Percentiles rank a stretch among this genome's conserved stretches.
phyloP scores from a whole-genome alignment of 164 flowering plant species.

The Stephania japonica region DNA sequence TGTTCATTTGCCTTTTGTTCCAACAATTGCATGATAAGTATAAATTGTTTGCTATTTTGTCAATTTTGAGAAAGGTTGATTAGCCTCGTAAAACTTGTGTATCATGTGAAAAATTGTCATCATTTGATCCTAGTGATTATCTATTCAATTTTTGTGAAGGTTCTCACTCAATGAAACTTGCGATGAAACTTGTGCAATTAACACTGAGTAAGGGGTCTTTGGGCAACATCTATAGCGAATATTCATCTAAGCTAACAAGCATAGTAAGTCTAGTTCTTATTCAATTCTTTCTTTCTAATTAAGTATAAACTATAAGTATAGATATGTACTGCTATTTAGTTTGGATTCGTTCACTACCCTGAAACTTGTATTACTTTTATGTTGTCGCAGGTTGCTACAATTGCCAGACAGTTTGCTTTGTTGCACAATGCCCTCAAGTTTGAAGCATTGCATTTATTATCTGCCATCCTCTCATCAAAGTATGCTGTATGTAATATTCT shows the following conservation, averaged over 20 bases:
- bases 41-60: too few species aligned
- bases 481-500: slow-evolving; percentile 44
- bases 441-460: slow-evolving; percentile 71
- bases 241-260: slow-evolving; percentile 40
- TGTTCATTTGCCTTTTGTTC: neutral
- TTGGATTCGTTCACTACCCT: neutral
- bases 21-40: too few species aligned
- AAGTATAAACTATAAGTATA: too few species aligned
- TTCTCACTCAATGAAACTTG: slow-evolving; percentile 55
- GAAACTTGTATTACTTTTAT: slow-evolving; percentile 3
- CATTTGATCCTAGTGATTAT: neutral
- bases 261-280: slow-evolving; percentile 38
- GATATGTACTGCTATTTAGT: neutral
- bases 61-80: too few species aligned
- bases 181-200: slow-evolving; percentile 53
- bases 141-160: slow-evolving; percentile 36
- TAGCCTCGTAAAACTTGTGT: too few species aligned
- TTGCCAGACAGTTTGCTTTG: slow-evolving; percentile 68
- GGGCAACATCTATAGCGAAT: slow-evolving; percentile 31
- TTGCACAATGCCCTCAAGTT: slow-evolving; percentile 76
- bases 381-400: slow-evolving; percentile 48
- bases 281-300: slow-evolving; percentile 3
- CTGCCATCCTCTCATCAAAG: slow-evolving; percentile 51
- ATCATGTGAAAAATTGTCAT: neutral
- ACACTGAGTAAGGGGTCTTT: slow-evolving; percentile 45